Evolutionary conservation across 2,329 filamentous ascomycete species (phyloP).

Genomic region (Aspergillus fischeri): DNA sequence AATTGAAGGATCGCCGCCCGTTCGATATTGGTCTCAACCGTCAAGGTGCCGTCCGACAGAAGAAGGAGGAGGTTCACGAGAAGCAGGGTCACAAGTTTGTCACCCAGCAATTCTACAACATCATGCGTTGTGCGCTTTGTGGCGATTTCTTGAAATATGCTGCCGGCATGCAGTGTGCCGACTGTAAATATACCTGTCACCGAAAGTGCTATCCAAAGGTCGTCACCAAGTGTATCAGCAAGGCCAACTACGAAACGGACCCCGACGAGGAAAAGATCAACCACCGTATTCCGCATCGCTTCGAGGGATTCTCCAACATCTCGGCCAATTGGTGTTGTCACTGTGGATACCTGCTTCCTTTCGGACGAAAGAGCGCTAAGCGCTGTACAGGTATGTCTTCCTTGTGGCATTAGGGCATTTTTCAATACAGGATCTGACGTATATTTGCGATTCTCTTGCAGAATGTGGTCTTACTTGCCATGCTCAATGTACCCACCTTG

Average conservation of each 20-base stretch:
- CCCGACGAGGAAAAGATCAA: constrained; percentile 99
- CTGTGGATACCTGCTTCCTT: constrained; percentile 90
- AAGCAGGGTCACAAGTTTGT: constrained; percentile 99
- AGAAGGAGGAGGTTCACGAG: constrained; percentile 96
- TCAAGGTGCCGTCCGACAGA: constrained; percentile 93
- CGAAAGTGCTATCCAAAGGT: constrained; percentile 96
- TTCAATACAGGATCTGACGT: background rate
- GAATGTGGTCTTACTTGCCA: constrained; percentile 93
- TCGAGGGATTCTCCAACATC: constrained; percentile 94
- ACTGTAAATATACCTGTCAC: constrained; percentile 99
- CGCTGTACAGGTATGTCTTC: constrained; percentile 70
- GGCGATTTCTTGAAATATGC: constrained; percentile 98
- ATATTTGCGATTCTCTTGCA: constrained; percentile 26
- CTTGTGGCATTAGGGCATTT: too few relatives aligned
- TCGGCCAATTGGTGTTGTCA: constrained; percentile 99
- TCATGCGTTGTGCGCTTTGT: constrained; percentile 97
- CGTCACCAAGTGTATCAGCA: constrained; percentile 99
- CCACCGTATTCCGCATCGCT: constrained; percentile 95
- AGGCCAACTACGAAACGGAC: constrained; percentile 96
- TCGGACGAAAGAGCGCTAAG: constrained; percentile 91
- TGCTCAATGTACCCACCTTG: constrained; percentile 85
- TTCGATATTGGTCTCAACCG: constrained; percentile 88
- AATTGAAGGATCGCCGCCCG: constrained; percentile 73
- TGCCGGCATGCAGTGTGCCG: constrained; percentile 97
- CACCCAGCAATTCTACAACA: constrained; percentile 99